Conservation (phyloP, 106 monocot genomes). For the Cymbidium sinense region DNA sequence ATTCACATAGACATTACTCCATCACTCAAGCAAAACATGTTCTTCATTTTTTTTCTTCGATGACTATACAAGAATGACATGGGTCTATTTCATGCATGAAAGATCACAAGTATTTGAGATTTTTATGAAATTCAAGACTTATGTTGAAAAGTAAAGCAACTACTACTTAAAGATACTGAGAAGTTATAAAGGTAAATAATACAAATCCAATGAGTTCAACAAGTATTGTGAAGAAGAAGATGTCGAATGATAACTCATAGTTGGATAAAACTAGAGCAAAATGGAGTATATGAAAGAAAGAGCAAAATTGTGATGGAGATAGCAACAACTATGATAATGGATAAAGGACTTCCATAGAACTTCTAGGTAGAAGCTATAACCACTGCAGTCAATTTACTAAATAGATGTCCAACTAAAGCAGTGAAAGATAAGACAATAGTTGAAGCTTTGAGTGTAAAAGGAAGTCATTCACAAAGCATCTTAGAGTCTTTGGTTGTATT, state of each 20-base stretch:
- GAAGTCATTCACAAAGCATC: not conserved
- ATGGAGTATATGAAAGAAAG: too few species aligned
- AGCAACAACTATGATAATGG: not conserved
- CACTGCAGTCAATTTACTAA: not conserved
- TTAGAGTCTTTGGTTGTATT: not conserved
- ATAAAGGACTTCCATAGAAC: not conserved
- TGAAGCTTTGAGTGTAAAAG: not conserved
- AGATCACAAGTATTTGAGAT: not conserved
- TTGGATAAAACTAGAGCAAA: not conserved
- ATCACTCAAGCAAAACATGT: not conserved
- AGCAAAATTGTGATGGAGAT: not conserved
- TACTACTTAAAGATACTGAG: not conserved
- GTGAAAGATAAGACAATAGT: not conserved
- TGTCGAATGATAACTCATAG: not conserved
- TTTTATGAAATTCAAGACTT: not conserved
- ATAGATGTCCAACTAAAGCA: slow-evolving; percentile 2
- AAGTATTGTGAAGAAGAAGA: not conserved
- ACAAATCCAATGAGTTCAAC: not conserved
- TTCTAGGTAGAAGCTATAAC: not conserved
- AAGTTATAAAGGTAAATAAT: not conserved
- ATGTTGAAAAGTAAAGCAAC: not conserved
- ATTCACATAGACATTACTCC: not conserved
- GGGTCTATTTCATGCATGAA: not conserved
- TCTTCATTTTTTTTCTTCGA: not conserved
- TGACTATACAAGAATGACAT: not conserved